Evolutionary conservation across 495 filamentous ascomycete species (phyloP), one percentile per base, ranked within the genome.

Genomic region (Aspergillus mulundensis): DNA sequence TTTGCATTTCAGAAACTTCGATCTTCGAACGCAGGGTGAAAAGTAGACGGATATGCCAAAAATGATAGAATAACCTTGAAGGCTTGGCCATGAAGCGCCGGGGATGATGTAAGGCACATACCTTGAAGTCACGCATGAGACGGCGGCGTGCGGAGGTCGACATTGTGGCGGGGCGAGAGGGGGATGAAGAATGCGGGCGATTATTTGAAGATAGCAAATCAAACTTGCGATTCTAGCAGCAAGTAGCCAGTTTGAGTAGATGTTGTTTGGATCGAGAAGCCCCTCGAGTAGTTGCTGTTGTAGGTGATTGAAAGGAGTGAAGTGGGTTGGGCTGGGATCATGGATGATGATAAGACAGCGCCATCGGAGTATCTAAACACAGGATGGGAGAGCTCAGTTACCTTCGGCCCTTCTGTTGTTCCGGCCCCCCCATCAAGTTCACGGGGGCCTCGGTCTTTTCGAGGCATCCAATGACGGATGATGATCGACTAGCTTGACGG

Each of bases 41-140:
- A n/a, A 28, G 25, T 8, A 8, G 4, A 28, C 8, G 25, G 4
- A 28, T 3, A 28, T 28, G 25, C 3, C 19, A 44, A 12, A 3
- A 44, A 44, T 44, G 18, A 11, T 11, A 25, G 2, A 16, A 15
- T 8, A 16, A 10, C n/a, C 14, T 36, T 15, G 14, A 36, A n/a
- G n/a, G 34, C 11, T 12, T 16, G n/a, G n/a, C 38, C 5, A 2
- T 18, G n/a, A 40, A 23, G 21, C 40, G 19, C 24, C 6, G 42
- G 14, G 15, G 41, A 41, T 36, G 14, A 51, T 45, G 23, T 39
- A 32, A 41, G 30, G 14, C 36, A 73, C 81, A 50, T 75, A 96
- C 92, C 89, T 96, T 97, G 81, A 97, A 96, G 78, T 97, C 92
- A 62, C 92, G 87, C 92, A 97, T 97, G 63, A 97, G 81, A 70